These are phyloP conservation scores for Fusarium mangiferae DNA, from an alignment of 2,329 filamentous ascomycete species.

Conservation along the genomic window DNA sequence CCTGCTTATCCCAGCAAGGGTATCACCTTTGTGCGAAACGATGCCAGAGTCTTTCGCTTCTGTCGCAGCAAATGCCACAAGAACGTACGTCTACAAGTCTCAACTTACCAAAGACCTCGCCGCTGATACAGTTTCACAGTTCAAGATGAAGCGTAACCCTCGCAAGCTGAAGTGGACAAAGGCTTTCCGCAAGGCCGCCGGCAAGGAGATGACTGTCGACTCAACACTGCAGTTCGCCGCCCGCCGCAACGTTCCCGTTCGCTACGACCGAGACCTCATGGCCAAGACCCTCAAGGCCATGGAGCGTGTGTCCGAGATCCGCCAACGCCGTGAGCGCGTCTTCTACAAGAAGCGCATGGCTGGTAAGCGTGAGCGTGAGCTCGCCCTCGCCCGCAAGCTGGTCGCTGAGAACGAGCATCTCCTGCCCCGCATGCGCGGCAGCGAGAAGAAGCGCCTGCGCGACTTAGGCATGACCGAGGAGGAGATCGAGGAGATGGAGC, in stretches of 20 bases:
- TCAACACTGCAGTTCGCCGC: conserved; percentile 91
- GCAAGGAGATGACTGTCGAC: conserved; percentile 93
- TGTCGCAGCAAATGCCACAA: conserved; percentile 70
- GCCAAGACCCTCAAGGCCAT: conserved; percentile 90
- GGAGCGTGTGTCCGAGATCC: conserved; percentile 88
- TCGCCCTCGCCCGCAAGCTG: conserved; percentile 83
- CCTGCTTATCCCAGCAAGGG: conserved; percentile 67
- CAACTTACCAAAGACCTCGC: not conserved
- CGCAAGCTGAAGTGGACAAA: conserved; percentile 98
- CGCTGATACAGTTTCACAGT: conserved; percentile 56
- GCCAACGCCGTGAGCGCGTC: conserved; percentile 82
- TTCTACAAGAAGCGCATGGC: conserved; percentile 96
- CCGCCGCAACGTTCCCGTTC: conserved; percentile 91
- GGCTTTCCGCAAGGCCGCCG: conserved; percentile 81
- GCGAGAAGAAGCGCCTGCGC: conserved; percentile 69
- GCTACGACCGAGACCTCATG: conserved; percentile 94
- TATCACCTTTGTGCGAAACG: conserved; percentile 63
- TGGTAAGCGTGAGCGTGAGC: conserved; percentile 85
- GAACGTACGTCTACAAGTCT: conserved; percentile 56
- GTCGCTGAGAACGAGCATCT: conserved; percentile 94
- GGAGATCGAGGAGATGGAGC: conserved; percentile 61
- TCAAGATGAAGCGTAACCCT: conserved; percentile 99
- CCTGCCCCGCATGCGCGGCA: conserved; percentile 76
- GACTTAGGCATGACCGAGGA: conserved; percentile 61
- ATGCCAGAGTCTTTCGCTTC: conserved; percentile 66